Evolutionary conservation across 78 protist species (phyloP).

Genomic region (Diacronema lutheri): DNA sequence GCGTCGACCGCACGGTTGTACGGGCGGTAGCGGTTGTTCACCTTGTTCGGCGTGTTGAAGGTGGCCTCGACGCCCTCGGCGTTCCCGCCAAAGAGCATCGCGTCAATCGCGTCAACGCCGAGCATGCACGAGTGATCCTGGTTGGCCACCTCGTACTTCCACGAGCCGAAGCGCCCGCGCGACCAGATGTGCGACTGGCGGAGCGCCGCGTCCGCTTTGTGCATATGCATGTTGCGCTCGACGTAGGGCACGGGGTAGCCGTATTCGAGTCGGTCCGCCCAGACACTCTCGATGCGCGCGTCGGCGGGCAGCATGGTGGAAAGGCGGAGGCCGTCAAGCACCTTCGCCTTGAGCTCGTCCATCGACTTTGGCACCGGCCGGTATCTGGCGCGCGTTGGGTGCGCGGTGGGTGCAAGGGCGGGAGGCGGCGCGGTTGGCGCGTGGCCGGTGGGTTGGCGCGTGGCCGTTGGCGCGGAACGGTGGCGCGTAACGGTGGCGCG

Average conservation of each 20-base stretch:
- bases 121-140: slow-evolving; percentile 37
- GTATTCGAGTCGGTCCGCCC: not conserved
- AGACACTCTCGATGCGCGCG: not conserved
- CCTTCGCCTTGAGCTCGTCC: not conserved
- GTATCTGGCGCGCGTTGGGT: too few relatives aligned
- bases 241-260: slow-evolving; percentile 45
- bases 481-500: too few relatives aligned
- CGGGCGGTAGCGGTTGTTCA: not conserved
- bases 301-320: not conserved
- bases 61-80: slow-evolving; percentile 6
- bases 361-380: not conserved
- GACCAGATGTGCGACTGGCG: not conserved
- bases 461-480: too few relatives aligned
- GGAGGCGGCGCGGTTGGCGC: too few relatives aligned
- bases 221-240: slow-evolving; percentile 28
- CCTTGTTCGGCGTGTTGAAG: not conserved
- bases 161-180: slow-evolving; percentile 42
- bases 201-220: not conserved
- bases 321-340: not conserved
- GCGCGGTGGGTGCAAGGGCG: too few relatives aligned
- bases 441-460: too few relatives aligned
- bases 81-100: slow-evolving; percentile 19
- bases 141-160: slow-evolving; percentile 41
- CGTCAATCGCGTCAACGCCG: slow-evolving; percentile 9
- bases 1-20: not conserved